Conservation (phyloP, 805 yeast species). For the Yamadazyma laniorum region DNA sequence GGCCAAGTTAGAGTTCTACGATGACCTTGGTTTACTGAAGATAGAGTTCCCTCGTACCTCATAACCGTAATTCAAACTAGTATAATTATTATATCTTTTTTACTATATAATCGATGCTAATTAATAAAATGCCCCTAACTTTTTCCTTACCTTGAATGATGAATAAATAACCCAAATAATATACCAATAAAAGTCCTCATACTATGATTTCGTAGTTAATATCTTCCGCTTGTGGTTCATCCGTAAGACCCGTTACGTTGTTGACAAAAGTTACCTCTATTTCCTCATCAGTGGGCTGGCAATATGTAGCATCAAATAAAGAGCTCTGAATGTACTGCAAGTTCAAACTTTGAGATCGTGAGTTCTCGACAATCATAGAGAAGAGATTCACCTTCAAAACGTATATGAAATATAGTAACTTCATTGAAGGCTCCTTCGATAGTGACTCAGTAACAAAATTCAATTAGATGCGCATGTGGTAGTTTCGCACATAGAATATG, state of each 20-base stretch:
- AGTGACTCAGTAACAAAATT: no score
- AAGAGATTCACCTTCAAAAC: slow-evolving; percentile 37
- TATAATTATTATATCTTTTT: no score
- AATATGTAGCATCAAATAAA: slow-evolving; percentile 15
- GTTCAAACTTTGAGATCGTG: slow-evolving; percentile 32
- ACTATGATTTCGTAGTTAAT: not conserved
- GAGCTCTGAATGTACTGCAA: slow-evolving; percentile 34
- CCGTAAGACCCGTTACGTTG: not conserved
- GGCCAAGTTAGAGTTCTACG: slow-evolving; percentile 26
- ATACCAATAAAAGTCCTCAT: no score
- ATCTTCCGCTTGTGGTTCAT: not conserved
- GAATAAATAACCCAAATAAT: no score
- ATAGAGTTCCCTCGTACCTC: not conserved
- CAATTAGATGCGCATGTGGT: no score
- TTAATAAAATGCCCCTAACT: no score
- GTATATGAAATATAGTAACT: slow-evolving; percentile 33
- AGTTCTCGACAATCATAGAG: slow-evolving; percentile 31
- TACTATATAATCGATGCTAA: no score
- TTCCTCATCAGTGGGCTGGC: slow-evolving; percentile 15
- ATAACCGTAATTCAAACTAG: not conserved
- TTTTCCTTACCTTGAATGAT: no score
- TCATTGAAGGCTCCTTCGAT: no score
- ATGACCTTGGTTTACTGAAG: slow-evolving; percentile 4
- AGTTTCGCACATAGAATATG: no score
- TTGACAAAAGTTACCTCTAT: slow-evolving; percentile 21